Evolutionary conservation across 1,284 basidiomycete genomes (phyloP), one percentile per base, ranked within the genome.

Genomic region (Ganoderma resinaceum): DNA sequence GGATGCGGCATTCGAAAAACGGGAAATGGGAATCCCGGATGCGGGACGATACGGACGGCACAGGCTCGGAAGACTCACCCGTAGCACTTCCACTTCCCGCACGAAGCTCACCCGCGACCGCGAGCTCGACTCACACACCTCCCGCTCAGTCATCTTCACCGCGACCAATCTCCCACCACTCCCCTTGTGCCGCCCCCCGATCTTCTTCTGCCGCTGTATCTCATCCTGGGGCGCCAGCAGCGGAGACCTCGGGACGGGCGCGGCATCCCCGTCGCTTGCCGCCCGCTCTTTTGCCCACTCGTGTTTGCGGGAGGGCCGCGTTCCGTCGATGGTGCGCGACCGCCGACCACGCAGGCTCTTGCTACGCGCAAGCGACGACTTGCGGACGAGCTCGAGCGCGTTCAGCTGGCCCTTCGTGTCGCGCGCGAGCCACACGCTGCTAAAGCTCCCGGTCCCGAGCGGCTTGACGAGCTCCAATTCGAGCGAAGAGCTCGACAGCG

Each of bases 31-130:
- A n/a, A 40, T 11, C 12, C 29, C 52, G 37, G 33, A 62, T 18
- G 29, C 31, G 46, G 29, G 18, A 29, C 29, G 35, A 37, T 33
- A 62, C 61, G 31, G 9, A 66, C 52, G 23, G 46, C 43, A 60
- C 26, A 2, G 43, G 14, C 23, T 65, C 61, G 61, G 61, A 57
- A 42, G 42, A 78, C 78, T 70, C 77, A 92, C 91, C 78, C 91
- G 87, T 49, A 97, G 82, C 14, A 97, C 92, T 76, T 96, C 94
- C 14, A 95, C 95, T 80, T 97, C 95, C 33, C 95, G 85, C 53
- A 95, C 87, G 78, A 96, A 96, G 70, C 91, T 91, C 66, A 96
- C 94, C 38, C 92, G 81, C 70, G 94, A 94, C 62, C 94, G 83
- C 70, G 95, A 85, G 74, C 90, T 87, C 62, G 80, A 79, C 52